Percentiles rank a stretch among this genome's conserved stretches.
These are phyloP conservation scores for Cyberlindnera nakhonratchasimensis DNA, from an alignment of 805 yeast genomes.

Conservation along the genomic window DNA sequence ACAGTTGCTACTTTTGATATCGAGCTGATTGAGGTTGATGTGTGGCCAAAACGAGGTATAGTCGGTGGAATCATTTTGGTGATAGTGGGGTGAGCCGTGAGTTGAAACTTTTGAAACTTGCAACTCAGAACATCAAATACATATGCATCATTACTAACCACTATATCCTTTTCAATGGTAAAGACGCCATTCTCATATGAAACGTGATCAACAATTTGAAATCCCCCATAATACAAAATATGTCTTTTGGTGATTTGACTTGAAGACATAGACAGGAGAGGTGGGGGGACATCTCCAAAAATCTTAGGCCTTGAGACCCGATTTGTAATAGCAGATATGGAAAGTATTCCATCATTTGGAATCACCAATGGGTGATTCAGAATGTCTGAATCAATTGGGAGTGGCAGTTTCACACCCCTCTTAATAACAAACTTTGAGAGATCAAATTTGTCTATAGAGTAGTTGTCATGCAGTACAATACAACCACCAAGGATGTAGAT, in stretches of 20 bases:
- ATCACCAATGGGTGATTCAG: constrained; percentile 41
- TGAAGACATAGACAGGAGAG: constrained; percentile 46
- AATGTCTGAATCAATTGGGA: constrained; percentile 41
- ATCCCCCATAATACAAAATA: constrained; percentile 68
- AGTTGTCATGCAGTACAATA: constrained; percentile 6
- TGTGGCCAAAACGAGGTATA: constrained; percentile 39
- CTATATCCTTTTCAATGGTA: constrained; percentile 38
- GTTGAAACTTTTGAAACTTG: constrained; percentile 45
- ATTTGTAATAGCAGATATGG: constrained; percentile 38
- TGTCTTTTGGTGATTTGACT: constrained; percentile 53
- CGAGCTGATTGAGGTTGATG: constrained; percentile 29
- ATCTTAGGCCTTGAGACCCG: constrained; percentile 33
- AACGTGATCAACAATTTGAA: constrained; percentile 36
- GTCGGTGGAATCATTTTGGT: constrained; percentile 31
- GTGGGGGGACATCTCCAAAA: constrained; percentile 47
- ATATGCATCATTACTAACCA: constrained; percentile 52
- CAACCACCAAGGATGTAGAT: constrained; percentile 47
- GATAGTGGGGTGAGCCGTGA: constrained; percentile 33
- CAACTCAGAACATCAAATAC: constrained; percentile 51
- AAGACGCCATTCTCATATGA: constrained; percentile 32
- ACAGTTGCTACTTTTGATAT: constrained; percentile 31
- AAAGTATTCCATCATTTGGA: constrained; percentile 37
- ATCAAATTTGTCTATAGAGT: constrained; percentile 21
- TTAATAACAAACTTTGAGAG: constrained; percentile 33
- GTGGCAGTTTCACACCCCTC: constrained; percentile 41